A percentile compares a stretch with the other conserved stretches of the same genome.
Evolutionary conservation across 129 eudicot genomes (phyloP).

Genomic region (Deinandra increscens): DNA sequence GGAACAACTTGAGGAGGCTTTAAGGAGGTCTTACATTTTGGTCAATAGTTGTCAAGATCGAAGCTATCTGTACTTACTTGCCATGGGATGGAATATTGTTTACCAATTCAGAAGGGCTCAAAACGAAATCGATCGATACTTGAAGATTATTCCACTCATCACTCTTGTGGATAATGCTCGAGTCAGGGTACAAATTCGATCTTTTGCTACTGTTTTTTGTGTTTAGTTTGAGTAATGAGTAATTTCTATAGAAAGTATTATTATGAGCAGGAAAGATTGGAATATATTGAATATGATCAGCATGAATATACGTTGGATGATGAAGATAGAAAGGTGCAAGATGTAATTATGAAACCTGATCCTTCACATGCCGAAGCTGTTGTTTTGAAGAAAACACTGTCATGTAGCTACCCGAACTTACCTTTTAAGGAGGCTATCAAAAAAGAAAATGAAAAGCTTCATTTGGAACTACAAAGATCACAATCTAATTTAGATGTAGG

Average conservation of each 20-base stretch:
- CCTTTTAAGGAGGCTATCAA: constrained; percentile 63
- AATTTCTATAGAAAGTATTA: neutral
- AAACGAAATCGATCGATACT: constrained; percentile 79
- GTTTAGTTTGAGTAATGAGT: neutral
- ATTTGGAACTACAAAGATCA: constrained; percentile 78
- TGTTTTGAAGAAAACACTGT: constrained; percentile 75
- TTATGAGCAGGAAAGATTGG: constrained; percentile 70
- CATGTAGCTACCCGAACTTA: constrained; percentile 89
- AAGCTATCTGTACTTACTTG: constrained; percentile 82
- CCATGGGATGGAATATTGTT: constrained; percentile 99
- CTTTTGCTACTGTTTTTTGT: neutral
- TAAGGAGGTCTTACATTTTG: constrained; percentile 89
- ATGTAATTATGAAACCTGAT: constrained; percentile 78
- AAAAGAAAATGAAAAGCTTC: constrained; percentile 90
- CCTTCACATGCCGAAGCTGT: constrained; percentile 60
- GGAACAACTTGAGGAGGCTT: constrained; percentile 91
- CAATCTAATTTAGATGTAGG: constrained; percentile 77
- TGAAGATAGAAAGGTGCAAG: constrained; percentile 85
- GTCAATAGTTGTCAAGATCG: constrained; percentile 92
- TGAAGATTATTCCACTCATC: constrained; percentile 92
- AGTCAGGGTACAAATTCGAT: constrained; percentile 58
- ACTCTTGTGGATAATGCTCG: constrained; percentile 96
- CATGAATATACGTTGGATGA: constrained; percentile 85
- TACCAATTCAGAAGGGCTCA: constrained; percentile 92
- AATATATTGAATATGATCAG: constrained; percentile 77